Evolutionary conservation across 345 rosid species (phyloP).

Genomic region (Mercurialis annua): DNA sequence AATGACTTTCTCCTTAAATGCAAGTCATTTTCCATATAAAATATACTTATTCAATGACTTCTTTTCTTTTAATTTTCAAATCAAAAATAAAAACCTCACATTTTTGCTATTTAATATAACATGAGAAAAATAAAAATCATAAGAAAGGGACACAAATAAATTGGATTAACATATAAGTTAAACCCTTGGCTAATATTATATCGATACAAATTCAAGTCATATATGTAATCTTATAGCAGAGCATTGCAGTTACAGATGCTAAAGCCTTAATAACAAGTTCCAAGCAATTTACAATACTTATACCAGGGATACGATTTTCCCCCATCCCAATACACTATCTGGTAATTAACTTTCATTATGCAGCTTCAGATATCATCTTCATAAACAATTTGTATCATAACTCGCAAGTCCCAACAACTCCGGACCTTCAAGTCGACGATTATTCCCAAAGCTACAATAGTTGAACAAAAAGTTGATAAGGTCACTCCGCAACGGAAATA

Average conservation of each 20-base stretch:
- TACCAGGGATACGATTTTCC: conserved; percentile 23
- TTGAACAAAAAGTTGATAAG: not conserved
- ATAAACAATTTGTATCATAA: conserved; percentile 83
- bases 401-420: conserved; percentile 85
- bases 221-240: conserved; percentile 23
- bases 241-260: conserved; percentile 13
- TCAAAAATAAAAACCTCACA: too few species aligned
- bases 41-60: too few species aligned
- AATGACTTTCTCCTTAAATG: too few species aligned
- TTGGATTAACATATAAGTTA: not conserved
- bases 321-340: conserved; percentile 25
- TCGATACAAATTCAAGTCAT: conserved; percentile 19
- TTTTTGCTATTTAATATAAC: too few species aligned
- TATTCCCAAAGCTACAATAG: conserved; percentile 72
- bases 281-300: conserved; percentile 32
- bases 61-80: too few species aligned
- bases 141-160: not conserved
- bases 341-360: conserved; percentile 20
- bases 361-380: conserved; percentile 16
- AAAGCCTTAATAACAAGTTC: conserved; percentile 9
- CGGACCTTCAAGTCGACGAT: conserved; percentile 89
- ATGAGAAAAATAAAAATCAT: not conserved
- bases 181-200: conserved; percentile 12
- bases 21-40: too few species aligned
- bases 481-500: not conserved